Conservation (phyloP, 1,284 basidiomycete species). For the Moesziomyces sp. region DNA sequence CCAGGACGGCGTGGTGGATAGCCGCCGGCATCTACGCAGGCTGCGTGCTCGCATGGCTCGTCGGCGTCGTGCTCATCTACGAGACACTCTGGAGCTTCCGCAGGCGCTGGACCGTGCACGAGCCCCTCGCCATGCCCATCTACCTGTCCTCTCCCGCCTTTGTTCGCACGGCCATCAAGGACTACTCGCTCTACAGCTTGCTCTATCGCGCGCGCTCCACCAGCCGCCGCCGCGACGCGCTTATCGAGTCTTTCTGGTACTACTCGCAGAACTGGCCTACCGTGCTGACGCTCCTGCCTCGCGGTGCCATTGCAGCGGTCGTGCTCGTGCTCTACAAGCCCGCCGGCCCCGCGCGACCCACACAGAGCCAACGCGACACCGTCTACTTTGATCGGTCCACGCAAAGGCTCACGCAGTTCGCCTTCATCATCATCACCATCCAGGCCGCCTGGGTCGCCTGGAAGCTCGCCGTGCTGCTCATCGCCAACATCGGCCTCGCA, state of each 20-base stretch:
- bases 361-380: constrained; percentile 20
- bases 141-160: constrained; percentile 50
- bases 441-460: constrained; percentile 51
- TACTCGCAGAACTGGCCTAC: constrained; percentile 59
- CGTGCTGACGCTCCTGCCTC: constrained; percentile 46
- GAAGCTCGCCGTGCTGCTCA: constrained; percentile 35
- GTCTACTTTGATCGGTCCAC: constrained; percentile 33
- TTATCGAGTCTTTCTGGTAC: constrained; percentile 53
- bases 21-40: constrained; percentile 43
- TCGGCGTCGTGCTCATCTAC: constrained; percentile 47
- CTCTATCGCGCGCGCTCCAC: constrained; percentile 41
- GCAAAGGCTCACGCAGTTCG: constrained; percentile 29
- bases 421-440: constrained; percentile 44
- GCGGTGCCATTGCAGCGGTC: constrained; percentile 43
- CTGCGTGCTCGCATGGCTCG: constrained; percentile 37
- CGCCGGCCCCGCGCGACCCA: constrained; percentile 11
- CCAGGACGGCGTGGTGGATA: constrained; percentile 49
- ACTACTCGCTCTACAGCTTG: constrained; percentile 51
- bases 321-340: constrained; percentile 43
- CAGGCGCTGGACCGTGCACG: constrained; percentile 28
- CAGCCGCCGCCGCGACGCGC: constrained; percentile 24
- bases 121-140: constrained; percentile 45
- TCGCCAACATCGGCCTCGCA: constrained; percentile 24
- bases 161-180: constrained; percentile 33
- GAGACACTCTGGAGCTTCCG: constrained; percentile 36